Evolutionary conservation across 192 early-diverging fungal genomes (phyloP), one percentile per base, ranked within the genome.

Genomic region (Dissophora globulifera): DNA sequence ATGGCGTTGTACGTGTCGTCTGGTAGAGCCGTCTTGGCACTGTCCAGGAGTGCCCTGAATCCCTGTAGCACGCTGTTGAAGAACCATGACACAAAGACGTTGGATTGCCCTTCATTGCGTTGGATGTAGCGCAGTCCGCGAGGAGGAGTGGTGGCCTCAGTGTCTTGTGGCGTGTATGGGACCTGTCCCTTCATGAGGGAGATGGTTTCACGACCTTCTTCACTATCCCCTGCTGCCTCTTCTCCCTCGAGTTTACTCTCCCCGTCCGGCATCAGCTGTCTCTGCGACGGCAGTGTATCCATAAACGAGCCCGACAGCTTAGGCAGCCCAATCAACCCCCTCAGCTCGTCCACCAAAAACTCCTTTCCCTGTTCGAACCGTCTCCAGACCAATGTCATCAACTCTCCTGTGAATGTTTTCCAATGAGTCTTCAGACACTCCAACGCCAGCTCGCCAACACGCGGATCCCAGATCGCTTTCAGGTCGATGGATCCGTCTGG

Each of bases 401-500:
- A 15, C 32, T 47, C 52, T 17, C 27, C 47, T 10, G 30, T 11
- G 23, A 56, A 56, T 2, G 25, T 4, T 2, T 40, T 32, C 19
- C 26, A 47, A 48, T 56, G 42, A 5, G 6, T 32, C 19, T 56
- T 49, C 11, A 66, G n/a, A 17, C 53, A 56, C 4, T 54, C 29
- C 6, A 66, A 17, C 20, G 30, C 53, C 19, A 56, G 29, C 16
- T 52, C 9, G 6, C n/a, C 53, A 6, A 56, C 12, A 0, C 43
- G 40, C 15, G 42, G 43, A 16, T 56, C 63, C 30, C 38, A 66
- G 30, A 66, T 35, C 1, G 26, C 11, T 23, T 56, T 47, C 22
- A 66, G 30, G 23, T 54, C 51, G 52, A 56, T 54, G 0, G 63
- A 56, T n/a, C 63, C 53, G 17, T 66, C 63, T 1, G 45, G 32